A percentile compares a stretch with the other conserved stretches of the same genome.
These are phyloP conservation scores for Salvia sclarea DNA, from an alignment of 305 asterid species.

Conservation along the genomic window DNA sequence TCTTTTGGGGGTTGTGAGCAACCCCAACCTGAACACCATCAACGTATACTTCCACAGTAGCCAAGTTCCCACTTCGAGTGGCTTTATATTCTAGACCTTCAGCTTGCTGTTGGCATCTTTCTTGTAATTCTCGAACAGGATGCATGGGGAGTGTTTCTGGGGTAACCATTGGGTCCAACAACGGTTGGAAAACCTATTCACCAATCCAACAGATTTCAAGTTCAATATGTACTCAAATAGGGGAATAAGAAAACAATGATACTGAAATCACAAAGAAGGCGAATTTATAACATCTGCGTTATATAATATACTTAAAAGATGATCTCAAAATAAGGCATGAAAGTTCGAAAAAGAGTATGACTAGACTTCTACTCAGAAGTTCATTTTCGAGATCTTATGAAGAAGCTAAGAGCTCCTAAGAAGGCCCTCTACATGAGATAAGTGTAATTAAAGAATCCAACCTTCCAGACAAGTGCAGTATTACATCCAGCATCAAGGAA, in stretches of 20 bases:
- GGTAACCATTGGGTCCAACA: slow-evolving; percentile 94
- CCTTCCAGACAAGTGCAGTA: slow-evolving; percentile 92
- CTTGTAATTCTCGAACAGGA: slow-evolving; percentile 96
- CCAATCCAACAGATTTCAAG: slow-evolving; percentile 22
- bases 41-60: slow-evolving; percentile 89
- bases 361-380: background rate
- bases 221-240: slow-evolving; percentile 26
- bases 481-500: slow-evolving; percentile 85
- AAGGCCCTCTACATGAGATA: background rate
- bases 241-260: background rate
- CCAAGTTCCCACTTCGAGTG: slow-evolving; percentile 76
- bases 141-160: slow-evolving; percentile 99
- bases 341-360: background rate
- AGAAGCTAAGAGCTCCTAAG: background rate
- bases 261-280: too few species aligned
- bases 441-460: slow-evolving; percentile 35
- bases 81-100: slow-evolving; percentile 96
- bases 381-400: background rate
- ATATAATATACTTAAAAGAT: too few species aligned
- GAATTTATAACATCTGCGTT: too few species aligned
- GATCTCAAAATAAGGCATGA: too few species aligned
- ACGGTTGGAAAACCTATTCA: slow-evolving; percentile 81
- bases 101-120: slow-evolving; percentile 97
- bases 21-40: slow-evolving; percentile 89
- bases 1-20: slow-evolving; percentile 92